Evolutionary conservation across 257 asterid species (phyloP), one percentile per base, ranked within the genome.

Genomic region (Salvia rosmarinus): DNA sequence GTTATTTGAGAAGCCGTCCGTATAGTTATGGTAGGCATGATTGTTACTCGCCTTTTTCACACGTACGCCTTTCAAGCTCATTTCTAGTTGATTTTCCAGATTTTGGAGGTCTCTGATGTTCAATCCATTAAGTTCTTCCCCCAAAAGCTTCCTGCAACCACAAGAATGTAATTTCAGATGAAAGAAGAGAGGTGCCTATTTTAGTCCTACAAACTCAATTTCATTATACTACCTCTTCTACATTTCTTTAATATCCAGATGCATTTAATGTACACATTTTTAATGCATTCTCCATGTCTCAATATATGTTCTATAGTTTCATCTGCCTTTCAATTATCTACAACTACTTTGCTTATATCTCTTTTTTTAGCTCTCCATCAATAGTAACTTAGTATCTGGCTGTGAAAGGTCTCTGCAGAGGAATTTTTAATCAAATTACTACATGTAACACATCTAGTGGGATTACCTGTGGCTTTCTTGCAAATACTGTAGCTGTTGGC

Each of bases 71-170:
- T 84, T 87, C 81, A 89, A 77, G 65, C 92, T 89, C 76, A 55
- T 66, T 67, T 89, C 90, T 0, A 89, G 78, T 73, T 81, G 87
- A 69, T 78, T 85, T 78, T 87, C 92, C 75, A 87, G 84, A 79
- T 43, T 79, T 46, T 85, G 82, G 42, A 87, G 88, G 75, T 87
- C 92, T 43, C 74, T 73, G 69, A 81, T 49, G 56, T 70, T 72
- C 83, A 89, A 57, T 64, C 92, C 92, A 57, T 73, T 72, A 58
- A 89, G 83, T 59, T 85, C 83, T 76, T 85, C 86, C 71, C 96
- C 92, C 80, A 87, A 49, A 59, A 89, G 86, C 78, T 81, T 83
- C 84, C 96, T 89, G 86, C 75, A 74, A 66, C 75, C 64, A 17
- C 40, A 56, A 51, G 60, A 50, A 57, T 19, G 54, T 43, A 17